Percentiles rank a stretch among this genome's conserved stretches.
These are phyloP conservation scores for Moricandia moricandioides DNA, from an alignment of 345 rosid species.

Conservation along the genomic window DNA sequence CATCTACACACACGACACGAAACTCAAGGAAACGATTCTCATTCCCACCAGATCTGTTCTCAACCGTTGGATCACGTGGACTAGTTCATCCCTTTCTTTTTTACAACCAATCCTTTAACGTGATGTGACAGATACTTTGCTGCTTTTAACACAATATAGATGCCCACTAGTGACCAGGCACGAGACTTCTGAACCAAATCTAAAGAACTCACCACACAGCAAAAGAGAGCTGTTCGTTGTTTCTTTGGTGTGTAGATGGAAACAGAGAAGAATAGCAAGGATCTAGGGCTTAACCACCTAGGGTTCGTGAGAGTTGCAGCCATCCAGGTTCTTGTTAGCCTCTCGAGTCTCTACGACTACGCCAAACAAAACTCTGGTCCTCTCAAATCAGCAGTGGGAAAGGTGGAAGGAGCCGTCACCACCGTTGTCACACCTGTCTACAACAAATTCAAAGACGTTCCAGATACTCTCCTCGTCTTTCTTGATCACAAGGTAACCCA, in stretches of 20 bases:
- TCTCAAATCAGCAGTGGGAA: conserved; percentile 59
- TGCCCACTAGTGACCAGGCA: conserved; percentile 9
- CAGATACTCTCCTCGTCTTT: conserved; percentile 63
- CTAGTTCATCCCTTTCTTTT: conserved; percentile 5
- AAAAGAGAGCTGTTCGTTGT: background rate
- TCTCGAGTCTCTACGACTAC: conserved; percentile 58
- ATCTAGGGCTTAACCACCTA: conserved; percentile 59
- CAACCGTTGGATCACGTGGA: conserved; percentile 40
- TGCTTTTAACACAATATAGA: background rate
- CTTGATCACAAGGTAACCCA: conserved; percentile 66
- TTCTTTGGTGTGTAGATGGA: conserved; percentile 29
- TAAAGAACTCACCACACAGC: background rate
- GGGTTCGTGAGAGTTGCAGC: conserved; percentile 62
- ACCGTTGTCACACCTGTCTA: conserved; percentile 66
- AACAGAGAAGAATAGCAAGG: conserved; percentile 49
- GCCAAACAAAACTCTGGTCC: conserved; percentile 84
- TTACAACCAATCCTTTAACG: conserved; percentile 16
- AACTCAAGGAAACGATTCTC: conserved; percentile 11
- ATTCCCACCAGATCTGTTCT: conserved; percentile 13
- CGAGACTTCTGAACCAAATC: conserved; percentile 21
- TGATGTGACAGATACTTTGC: conserved; percentile 23
- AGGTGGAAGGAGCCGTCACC: conserved; percentile 66
- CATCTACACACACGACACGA: conserved; percentile 12
- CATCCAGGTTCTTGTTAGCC: conserved; percentile 47
- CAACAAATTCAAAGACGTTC: conserved; percentile 57